Percentiles rank a stretch among this genome's conserved stretches.
These are phyloP conservation scores for Talaromyces sp. DNA, from an alignment of 2,329 filamentous ascomycete species.

Conservation along the genomic window DNA sequence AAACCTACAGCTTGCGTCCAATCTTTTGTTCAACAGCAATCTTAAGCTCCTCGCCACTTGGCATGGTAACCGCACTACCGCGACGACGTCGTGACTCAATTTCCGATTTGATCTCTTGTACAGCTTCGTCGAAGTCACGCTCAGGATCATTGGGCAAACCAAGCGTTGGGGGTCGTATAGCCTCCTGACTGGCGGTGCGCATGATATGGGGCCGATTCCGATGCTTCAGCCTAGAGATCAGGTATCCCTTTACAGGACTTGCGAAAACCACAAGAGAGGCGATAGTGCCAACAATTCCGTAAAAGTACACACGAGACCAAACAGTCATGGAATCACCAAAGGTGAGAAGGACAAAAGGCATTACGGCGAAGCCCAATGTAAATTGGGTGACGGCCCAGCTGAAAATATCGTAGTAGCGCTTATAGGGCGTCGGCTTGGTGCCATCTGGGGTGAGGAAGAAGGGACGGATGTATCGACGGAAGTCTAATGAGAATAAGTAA, in stretches of 20 bases:
- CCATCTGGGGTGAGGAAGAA: slow-evolving; percentile 86
- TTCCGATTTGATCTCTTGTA: slow-evolving; percentile 73
- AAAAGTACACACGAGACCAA: slow-evolving; percentile 90
- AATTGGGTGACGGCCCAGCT: slow-evolving; percentile 77
- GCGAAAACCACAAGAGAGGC: slow-evolving; percentile 74
- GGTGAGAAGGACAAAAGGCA: slow-evolving; percentile 82
- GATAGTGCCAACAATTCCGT: slow-evolving; percentile 70
- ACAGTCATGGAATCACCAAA: slow-evolving; percentile 71
- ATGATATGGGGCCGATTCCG: slow-evolving; percentile 47
- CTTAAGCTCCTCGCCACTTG: slow-evolving; percentile 54
- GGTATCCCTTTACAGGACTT: slow-evolving; percentile 69
- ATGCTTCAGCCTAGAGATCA: slow-evolving; percentile 63
- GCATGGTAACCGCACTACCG: slow-evolving; percentile 49
- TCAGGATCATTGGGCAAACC: slow-evolving; percentile 79
- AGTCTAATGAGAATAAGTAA: slow-evolving; percentile 60
- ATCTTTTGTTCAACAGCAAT: slow-evolving; percentile 54
- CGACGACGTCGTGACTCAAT: slow-evolving; percentile 63
- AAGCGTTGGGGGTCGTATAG: slow-evolving; percentile 66
- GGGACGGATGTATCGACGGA: slow-evolving; percentile 83
- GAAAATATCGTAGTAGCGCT: slow-evolving; percentile 82
- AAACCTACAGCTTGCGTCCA: slow-evolving; percentile 47
- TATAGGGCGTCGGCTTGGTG: slow-evolving; percentile 67
- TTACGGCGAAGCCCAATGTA: slow-evolving; percentile 79
- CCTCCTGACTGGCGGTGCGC: slow-evolving; percentile 61
- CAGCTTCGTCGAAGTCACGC: slow-evolving; percentile 74